phyloP scores from a whole-genome alignment of 345 rosid species.

The Boechera divaricarpa region DNA sequence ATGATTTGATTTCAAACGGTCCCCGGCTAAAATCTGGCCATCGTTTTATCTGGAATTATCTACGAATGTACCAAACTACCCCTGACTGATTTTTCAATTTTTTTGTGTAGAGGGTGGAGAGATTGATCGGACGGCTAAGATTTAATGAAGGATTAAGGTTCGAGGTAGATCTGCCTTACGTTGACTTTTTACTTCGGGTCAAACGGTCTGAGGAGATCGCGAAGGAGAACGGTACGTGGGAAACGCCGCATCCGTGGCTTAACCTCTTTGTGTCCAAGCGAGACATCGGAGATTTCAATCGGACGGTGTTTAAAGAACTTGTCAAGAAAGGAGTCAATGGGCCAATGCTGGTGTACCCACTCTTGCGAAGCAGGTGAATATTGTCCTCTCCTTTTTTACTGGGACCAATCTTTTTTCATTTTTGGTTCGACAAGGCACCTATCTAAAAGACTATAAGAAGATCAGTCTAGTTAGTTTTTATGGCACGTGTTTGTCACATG shows the following conservation, averaged over 20 bases:
- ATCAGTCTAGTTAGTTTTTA: constrained; percentile 21
- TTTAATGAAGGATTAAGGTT: constrained; percentile 57
- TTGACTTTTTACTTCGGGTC: constrained; percentile 79
- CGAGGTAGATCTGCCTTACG: constrained; percentile 64
- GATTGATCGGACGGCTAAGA: constrained; percentile 63
- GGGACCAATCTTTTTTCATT: background rate
- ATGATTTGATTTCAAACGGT: constrained; percentile 52
- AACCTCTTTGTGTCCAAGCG: constrained; percentile 73
- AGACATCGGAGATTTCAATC: constrained; percentile 69
- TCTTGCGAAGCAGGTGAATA: constrained; percentile 78
- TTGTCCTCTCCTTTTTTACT: background rate
- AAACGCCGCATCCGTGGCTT: constrained; percentile 94
- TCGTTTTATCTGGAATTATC: constrained; percentile 50
- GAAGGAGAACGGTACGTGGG: constrained; percentile 73
- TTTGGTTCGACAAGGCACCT: constrained; percentile 25
- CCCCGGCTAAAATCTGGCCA: constrained; percentile 67
- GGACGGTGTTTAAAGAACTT: constrained; percentile 63
- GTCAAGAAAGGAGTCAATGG: constrained; percentile 83
- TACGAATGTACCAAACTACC: constrained; percentile 39
- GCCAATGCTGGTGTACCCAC: constrained; percentile 90
- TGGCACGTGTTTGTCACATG: constrained; percentile 49
- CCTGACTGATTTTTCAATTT: constrained; percentile 16
- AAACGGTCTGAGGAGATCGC: constrained; percentile 65
- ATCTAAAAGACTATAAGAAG: constrained; percentile 9
- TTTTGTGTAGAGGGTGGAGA: constrained; percentile 51